A percentile compares a stretch with the other conserved stretches of the same genome.
These are phyloP conservation scores for Trichoderma cornu-damae DNA, from an alignment of 2,329 filamentous ascomycete genomes.

Conservation along the genomic window DNA sequence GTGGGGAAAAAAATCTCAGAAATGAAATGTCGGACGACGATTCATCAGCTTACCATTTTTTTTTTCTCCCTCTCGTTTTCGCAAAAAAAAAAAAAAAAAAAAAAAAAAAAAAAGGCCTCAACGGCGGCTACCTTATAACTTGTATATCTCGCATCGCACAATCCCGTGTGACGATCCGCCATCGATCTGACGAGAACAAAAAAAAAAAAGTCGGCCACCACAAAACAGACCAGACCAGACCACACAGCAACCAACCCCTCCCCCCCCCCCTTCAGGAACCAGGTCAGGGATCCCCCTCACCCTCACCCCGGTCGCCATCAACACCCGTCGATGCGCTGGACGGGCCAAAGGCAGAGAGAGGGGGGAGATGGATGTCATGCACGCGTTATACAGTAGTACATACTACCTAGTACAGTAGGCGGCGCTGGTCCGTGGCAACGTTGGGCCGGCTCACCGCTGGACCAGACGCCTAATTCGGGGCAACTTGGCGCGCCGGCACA, in stretches of 20 bases:
- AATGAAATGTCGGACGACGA: too few species aligned
- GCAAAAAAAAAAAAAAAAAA: background rate
- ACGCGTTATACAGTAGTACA: slow-evolving; percentile 20
- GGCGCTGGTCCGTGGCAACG: background rate
- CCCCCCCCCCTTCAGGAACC: slow-evolving; percentile 13
- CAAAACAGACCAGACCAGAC: too few species aligned
- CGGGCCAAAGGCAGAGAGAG: too few species aligned
- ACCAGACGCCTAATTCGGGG: slow-evolving; percentile 11
- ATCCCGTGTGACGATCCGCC: background rate
- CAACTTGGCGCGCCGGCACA: background rate
- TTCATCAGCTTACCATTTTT: too few species aligned
- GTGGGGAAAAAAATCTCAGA: too few species aligned
- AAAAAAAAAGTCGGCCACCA: too few species aligned
- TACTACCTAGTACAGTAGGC: too few species aligned
- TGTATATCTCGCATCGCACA: too few species aligned
- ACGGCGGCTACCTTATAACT: too few species aligned
- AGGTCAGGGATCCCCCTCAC: too few species aligned
- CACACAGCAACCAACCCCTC: background rate
- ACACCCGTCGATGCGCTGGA: slow-evolving; percentile 14
- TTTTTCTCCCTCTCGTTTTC: too few species aligned
- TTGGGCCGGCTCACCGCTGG: slow-evolving; percentile 11
- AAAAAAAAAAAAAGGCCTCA: background rate
- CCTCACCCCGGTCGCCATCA: background rate
- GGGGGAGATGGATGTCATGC: slow-evolving; percentile 16
- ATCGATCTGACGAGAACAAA: background rate